These are phyloP conservation scores for Globisporangium lucens DNA, from an alignment of 352 stramenopile species.

Conservation along the genomic window DNA sequence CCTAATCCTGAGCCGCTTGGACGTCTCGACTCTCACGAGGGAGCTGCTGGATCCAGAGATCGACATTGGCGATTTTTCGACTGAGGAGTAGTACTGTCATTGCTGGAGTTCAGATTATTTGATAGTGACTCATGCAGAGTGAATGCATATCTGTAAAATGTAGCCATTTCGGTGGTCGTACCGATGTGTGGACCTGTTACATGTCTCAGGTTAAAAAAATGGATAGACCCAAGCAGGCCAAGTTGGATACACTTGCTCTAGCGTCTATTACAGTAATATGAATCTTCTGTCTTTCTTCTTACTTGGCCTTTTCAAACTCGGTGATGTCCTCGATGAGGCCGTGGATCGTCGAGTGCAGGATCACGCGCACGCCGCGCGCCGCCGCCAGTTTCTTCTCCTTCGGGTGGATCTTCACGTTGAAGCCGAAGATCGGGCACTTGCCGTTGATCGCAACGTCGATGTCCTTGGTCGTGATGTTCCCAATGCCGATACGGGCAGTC, in stretches of 20 bases:
- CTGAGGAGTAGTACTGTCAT: not conserved
- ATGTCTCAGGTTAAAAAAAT: not conserved
- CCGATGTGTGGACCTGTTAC: not conserved
- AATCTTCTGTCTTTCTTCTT: not conserved
- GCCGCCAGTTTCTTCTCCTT: constrained; percentile 59
- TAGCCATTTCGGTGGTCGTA: not conserved
- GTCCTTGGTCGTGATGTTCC: constrained; percentile 71
- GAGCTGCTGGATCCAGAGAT: not conserved
- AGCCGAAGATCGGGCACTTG: constrained; percentile 82
- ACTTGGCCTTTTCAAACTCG: constrained; percentile 26
- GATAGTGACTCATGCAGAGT: not conserved
- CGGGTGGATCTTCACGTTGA: constrained; percentile 70
- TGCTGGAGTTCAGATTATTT: not conserved
- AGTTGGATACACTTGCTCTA: too few species aligned
- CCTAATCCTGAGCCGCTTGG: not conserved
- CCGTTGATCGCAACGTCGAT: constrained; percentile 79
- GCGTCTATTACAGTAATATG: not conserved
- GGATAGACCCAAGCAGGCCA: not conserved
- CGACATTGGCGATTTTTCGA: not conserved
- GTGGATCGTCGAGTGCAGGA: constrained; percentile 71
- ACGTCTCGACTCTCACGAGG: not conserved
- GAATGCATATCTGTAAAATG: not conserved
- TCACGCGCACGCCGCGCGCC: constrained; percentile 55
- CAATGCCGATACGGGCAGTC: constrained; percentile 76
- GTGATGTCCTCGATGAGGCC: constrained; percentile 76